These are phyloP conservation scores for Mycena polygramma DNA, from an alignment of 768 basidiomycete species.

Conservation along the genomic window DNA sequence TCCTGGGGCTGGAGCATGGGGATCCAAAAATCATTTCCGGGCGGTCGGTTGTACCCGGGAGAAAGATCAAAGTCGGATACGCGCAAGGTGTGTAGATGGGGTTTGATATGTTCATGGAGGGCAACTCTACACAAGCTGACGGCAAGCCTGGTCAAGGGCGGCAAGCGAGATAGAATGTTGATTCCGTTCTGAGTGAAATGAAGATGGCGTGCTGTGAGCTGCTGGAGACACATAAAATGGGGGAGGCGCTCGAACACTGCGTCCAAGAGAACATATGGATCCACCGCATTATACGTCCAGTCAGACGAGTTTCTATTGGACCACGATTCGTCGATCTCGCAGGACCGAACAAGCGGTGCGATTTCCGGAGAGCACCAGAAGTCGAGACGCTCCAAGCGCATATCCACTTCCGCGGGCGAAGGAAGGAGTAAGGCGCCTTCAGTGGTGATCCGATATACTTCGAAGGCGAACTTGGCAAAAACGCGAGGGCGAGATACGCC, in stretches of 20 bases:
- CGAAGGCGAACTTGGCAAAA: background rate
- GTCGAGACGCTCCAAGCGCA: slow-evolving; percentile 10
- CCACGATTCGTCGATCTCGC: background rate
- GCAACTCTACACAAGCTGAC: background rate
- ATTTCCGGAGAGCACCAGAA: slow-evolving; percentile 16
- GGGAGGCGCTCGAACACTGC: slow-evolving; percentile 14
- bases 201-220: background rate
- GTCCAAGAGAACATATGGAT: slow-evolving; percentile 13
- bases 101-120: slow-evolving; percentile 7
- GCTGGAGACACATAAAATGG: slow-evolving; percentile 12
- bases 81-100: background rate
- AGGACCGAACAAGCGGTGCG: slow-evolving; percentile 15
- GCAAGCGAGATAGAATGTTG: slow-evolving; percentile 9
- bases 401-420: background rate
- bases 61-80: background rate
- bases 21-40: slow-evolving; percentile 2
- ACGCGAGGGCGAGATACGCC: background rate
- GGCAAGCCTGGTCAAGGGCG: background rate
- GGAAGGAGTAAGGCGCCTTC: background rate
- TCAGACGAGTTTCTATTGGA: background rate
- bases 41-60: background rate
- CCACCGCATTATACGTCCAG: background rate
- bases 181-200: slow-evolving; percentile 20
- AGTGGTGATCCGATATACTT: background rate
- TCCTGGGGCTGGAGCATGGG: slow-evolving; percentile 4